Percentiles rank a stretch among this genome's conserved stretches.
Evolutionary conservation across 768 basidiomycete species (phyloP).

Genomic region (Mycena epipterygia): DNA sequence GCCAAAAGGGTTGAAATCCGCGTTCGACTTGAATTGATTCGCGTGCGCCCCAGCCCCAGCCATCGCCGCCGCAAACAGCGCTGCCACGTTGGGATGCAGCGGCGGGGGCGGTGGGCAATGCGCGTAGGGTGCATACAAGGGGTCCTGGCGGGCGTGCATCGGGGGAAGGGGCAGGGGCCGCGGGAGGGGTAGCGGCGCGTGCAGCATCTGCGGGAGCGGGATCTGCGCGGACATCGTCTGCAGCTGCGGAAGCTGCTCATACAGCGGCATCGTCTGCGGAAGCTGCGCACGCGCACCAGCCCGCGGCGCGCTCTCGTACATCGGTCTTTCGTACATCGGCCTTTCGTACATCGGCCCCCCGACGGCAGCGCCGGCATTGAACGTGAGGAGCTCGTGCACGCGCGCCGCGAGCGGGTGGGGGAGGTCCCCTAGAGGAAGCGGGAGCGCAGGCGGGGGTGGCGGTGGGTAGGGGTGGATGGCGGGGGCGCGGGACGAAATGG

Average conservation of each 20-base stretch:
- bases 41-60: no score
- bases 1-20: no score
- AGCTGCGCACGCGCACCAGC: not conserved
- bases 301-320: not conserved
- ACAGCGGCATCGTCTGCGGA: conserved; percentile 4
- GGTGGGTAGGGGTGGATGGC: not conserved
- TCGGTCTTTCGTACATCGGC: not conserved
- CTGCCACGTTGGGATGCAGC: conserved; percentile 19
- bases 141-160: no score
- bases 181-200: no score
- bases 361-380: not conserved
- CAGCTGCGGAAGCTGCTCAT: not conserved
- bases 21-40: no score
- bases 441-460: not conserved
- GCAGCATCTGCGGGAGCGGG: not conserved
- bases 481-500: not conserved
- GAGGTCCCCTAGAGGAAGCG: not conserved
- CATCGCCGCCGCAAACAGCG: conserved; percentile 13
- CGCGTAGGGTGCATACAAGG: conserved; percentile 34
- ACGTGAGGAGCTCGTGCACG: conserved; percentile 7
- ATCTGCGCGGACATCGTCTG: not conserved
- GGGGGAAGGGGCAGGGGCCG: no score
- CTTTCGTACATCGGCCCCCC: not conserved
- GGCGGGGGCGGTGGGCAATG: not conserved
- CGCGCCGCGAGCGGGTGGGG: not conserved